These are phyloP conservation scores for Chrysopogon serrulatus DNA, from an alignment of 176 grass and related monocot genomes.

Conservation along the genomic window DNA sequence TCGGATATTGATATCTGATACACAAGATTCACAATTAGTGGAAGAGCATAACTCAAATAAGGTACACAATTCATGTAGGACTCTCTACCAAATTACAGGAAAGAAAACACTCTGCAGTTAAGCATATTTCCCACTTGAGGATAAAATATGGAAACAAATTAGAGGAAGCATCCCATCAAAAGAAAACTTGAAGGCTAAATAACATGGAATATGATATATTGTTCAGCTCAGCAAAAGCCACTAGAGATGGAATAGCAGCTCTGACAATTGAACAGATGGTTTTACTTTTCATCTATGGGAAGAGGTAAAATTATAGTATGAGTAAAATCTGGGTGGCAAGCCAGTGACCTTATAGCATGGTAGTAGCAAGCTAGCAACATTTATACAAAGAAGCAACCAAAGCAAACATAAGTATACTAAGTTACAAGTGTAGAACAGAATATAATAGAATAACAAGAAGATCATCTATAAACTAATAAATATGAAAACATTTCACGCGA, in stretches of 20 bases:
- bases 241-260: background rate
- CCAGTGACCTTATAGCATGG: background rate
- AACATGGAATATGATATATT: background rate
- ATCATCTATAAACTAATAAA: background rate
- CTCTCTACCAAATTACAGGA: background rate
- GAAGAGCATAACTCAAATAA: background rate
- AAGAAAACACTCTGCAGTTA: background rate
- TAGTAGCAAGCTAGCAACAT: background rate
- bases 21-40: conserved; percentile 4
- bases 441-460: background rate
- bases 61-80: background rate
- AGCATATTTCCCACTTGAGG: background rate
- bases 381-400: background rate
- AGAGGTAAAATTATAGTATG: background rate
- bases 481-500: background rate
- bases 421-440: background rate
- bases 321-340: background rate
- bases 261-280: background rate
- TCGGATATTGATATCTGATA: conserved; percentile 54
- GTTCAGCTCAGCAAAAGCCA: background rate
- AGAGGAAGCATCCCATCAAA: background rate
- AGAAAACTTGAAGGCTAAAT: background rate
- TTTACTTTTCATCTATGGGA: background rate
- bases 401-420: background rate
- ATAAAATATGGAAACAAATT: background rate